Percentiles rank a stretch among this genome's conserved stretches.
phyloP scores from a whole-genome alignment of 2,329 filamentous ascomycete genomes.

The Clonostachys solani region DNA sequence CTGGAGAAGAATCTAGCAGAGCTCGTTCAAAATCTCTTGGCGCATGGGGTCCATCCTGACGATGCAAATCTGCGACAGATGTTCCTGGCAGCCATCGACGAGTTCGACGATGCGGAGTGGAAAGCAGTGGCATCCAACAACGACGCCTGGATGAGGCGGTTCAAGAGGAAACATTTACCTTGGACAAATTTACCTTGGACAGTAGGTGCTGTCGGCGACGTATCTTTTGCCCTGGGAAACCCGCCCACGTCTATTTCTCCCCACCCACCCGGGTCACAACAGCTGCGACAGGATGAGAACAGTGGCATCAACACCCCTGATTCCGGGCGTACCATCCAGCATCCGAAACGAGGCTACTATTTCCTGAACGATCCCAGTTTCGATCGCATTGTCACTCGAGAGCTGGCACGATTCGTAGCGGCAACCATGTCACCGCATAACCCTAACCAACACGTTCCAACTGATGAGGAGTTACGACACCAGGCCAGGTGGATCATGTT shows the following conservation, averaged over 20 bases:
- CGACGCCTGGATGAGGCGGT: conserved; percentile 12
- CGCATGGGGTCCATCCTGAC: conserved; percentile 9
- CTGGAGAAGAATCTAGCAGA: conserved; percentile 9
- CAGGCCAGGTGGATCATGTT: conserved; percentile 24
- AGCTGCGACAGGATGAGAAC: background rate
- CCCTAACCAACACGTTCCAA: conserved; percentile 19
- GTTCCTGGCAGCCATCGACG: conserved; percentile 9
- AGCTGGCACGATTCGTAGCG: conserved; percentile 14
- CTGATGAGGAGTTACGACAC: conserved; percentile 24
- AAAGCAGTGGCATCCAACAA: conserved; percentile 11
- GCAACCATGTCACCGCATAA: conserved; percentile 21
- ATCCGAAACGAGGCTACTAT: conserved; percentile 5
- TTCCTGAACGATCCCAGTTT: conserved; percentile 17
- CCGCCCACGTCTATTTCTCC: background rate
- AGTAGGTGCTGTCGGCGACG: background rate
- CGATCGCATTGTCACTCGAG: conserved; percentile 11
- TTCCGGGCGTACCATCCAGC: background rate
- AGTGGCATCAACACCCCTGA: background rate
- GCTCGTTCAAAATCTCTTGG: conserved; percentile 9
- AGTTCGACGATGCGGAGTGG: conserved; percentile 8
- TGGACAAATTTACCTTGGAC: background rate
- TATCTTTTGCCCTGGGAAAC: background rate
- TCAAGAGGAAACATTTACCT: conserved; percentile 12
- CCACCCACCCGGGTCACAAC: background rate
- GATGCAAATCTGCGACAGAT: conserved; percentile 11